Evolutionary conservation across 371 early-diverging fungal species (phyloP).

Genomic region (Mortierella sp.): DNA sequence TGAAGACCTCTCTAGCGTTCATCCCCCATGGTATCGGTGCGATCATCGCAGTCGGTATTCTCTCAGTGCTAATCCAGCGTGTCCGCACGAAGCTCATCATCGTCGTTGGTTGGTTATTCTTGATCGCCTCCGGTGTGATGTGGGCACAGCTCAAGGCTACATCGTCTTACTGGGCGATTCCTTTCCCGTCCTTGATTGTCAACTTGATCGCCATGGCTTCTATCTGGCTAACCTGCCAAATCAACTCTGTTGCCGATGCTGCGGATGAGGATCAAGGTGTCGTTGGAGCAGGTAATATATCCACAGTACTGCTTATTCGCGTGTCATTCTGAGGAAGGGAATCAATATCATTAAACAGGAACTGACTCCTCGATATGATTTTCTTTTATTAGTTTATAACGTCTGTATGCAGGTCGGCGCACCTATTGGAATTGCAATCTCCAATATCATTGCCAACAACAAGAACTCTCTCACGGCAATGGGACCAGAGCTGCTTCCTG

Average conservation of each 20-base stretch:
- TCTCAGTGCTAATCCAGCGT: slow-evolving; percentile 6
- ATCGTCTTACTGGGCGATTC: slow-evolving; percentile 24
- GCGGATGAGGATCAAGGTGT: slow-evolving; percentile 40
- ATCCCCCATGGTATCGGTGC: slow-evolving; percentile 24
- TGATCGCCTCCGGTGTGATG: slow-evolving; percentile 24
- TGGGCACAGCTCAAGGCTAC: slow-evolving; percentile 19
- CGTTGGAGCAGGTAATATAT: slow-evolving; percentile 26
- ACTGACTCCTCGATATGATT: background rate
- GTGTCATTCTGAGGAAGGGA: too few species aligned
- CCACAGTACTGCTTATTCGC: too few species aligned
- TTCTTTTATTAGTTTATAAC: slow-evolving; percentile 17
- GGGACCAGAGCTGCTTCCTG: slow-evolving; percentile 20
- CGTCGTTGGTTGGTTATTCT: slow-evolving; percentile 26
- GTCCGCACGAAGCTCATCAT: slow-evolving; percentile 24
- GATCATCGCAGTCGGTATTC: slow-evolving; percentile 8
- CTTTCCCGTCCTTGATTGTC: slow-evolving; percentile 25
- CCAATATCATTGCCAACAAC: slow-evolving; percentile 31
- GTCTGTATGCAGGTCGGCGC: slow-evolving; percentile 27
- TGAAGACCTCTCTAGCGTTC: slow-evolving; percentile 21
- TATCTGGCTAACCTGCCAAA: slow-evolving; percentile 26
- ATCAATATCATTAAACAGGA: too few species aligned
- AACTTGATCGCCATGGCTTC: slow-evolving; percentile 22
- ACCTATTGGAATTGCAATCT: slow-evolving; percentile 32
- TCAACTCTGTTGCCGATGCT: slow-evolving; percentile 35
- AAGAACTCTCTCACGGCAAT: background rate